Base-by-base conservation (phyloP, 352 stramenopile species). In the Phytophthora cryptogea region DNA sequence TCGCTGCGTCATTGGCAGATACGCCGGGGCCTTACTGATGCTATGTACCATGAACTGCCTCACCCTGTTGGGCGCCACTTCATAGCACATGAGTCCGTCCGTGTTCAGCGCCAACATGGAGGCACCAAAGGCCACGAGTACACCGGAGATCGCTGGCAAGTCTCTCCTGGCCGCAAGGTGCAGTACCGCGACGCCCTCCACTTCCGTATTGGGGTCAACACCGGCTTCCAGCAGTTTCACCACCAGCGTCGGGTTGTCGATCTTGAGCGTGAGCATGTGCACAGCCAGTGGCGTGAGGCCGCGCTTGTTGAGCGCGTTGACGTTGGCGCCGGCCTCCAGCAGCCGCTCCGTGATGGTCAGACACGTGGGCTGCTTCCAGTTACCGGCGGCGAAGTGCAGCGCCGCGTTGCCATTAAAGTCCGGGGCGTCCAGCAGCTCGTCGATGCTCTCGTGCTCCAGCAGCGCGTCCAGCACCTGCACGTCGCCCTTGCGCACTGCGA, bases 401-500 rank as follows among this genome's bases (percentile, higher is more conserved):
- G 82, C 80, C 54, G 84, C 87, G 70, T 94, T 94, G 44, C 82
- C 84, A 42, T 94, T 91, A 46, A 86, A 83, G 58, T 94, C 84
- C 1, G 75, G 72, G 5, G 82, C 63, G 60, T 92, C 74, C 33
- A 92, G 66, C 26, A 90, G 73, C 59, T 90, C 74, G 30, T 90
- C 76, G 14, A 74, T 76, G 53, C 78, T 88, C 41, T 87, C 78
- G 54, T 88, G 86, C 27, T 83, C 70, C 13, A 94, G 59, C 31
- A 94, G 64, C 27, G 84, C 84, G 31, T 91, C 77, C 27, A 94
- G 61, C 46, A 94, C 70, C 23, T 87, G 78, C 50, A 73, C 55
- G 46, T 94, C 84, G 7, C 84, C 77, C 42, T 88, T 87, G 42
- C 84, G 82, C 17, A 92, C 80, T 1, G 84, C 84, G 39, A 94